These are phyloP conservation scores for Suillus luteus DNA, from an alignment of 768 basidiomycete species.

Conservation along the genomic window DNA sequence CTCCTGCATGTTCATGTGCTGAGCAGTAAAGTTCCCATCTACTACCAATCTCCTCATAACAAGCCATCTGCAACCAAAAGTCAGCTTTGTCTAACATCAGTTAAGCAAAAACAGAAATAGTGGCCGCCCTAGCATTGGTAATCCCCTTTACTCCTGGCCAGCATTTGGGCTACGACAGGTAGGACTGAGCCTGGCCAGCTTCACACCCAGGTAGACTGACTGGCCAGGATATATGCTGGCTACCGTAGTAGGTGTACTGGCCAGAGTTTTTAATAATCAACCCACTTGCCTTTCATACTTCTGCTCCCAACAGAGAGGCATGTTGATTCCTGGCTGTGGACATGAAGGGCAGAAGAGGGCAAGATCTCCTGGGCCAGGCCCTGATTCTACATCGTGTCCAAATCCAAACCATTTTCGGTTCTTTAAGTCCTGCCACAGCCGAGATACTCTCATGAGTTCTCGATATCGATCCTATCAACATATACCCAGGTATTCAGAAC, in stretches of 20 bases:
- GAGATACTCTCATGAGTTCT: constrained; percentile 14
- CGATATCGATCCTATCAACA: constrained; percentile 14
- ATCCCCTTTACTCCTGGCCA: no score
- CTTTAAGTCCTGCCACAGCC: constrained; percentile 10
- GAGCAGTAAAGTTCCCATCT: constrained; percentile 20
- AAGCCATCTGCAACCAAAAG: constrained; percentile 3
- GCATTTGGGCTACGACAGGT: no score
- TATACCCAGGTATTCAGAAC: background rate
- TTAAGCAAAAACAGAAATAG: no score
- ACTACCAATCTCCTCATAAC: constrained; percentile 7
- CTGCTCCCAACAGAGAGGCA: constrained; percentile 25
- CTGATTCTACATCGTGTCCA: constrained; percentile 12
- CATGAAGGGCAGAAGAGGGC: constrained; percentile 31
- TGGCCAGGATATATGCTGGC: no score
- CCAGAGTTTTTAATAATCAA: background rate
- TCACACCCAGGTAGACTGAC: no score
- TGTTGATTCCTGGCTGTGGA: constrained; percentile 29
- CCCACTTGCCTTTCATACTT: constrained; percentile 12
- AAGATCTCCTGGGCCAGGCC: constrained; percentile 12
- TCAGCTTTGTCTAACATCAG: background rate
- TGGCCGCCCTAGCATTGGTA: no score
- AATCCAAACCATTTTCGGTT: constrained; percentile 13
- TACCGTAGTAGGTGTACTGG: no score
- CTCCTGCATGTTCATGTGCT: constrained; percentile 24
- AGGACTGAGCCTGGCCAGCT: background rate